Evolutionary conservation across 2,329 filamentous ascomycete species (phyloP).

Genomic region (Aspergillus ochraceus): DNA sequence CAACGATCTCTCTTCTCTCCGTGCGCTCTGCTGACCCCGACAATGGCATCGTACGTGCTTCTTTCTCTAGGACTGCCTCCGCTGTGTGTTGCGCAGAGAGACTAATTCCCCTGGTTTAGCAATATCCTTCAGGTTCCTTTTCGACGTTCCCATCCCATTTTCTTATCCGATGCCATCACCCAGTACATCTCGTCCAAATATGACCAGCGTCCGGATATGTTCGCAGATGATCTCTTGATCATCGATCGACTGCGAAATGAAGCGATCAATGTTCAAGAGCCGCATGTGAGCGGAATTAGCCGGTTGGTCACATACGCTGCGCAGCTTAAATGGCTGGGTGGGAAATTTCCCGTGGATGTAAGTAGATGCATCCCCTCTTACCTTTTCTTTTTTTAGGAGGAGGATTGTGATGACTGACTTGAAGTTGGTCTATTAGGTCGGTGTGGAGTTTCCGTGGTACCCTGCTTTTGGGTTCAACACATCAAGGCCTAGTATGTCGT

Average conservation of each 20-base stretch:
- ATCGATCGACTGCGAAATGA: constrained; percentile 81
- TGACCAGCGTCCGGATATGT: constrained; percentile 98
- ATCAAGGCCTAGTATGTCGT: constrained; percentile 59
- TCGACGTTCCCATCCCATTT: constrained; percentile 76
- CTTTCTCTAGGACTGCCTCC: background rate
- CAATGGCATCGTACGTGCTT: constrained; percentile 38
- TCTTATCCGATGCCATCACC: constrained; percentile 78
- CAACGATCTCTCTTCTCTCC: constrained; percentile 14
- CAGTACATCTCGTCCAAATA: constrained; percentile 98
- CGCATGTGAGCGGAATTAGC: constrained; percentile 80
- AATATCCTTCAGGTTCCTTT: constrained; percentile 76
- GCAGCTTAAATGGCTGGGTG: constrained; percentile 87
- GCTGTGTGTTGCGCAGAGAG: background rate
- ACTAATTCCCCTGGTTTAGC: constrained; percentile 23
- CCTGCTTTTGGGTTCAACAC: constrained; percentile 88
- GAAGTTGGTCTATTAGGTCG: constrained; percentile 59
- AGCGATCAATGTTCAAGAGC: constrained; percentile 85
- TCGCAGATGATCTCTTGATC: constrained; percentile 79
- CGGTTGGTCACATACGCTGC: constrained; percentile 90
- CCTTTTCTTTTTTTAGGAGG: background rate
- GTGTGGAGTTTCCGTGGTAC: constrained; percentile 96
- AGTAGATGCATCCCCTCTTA: constrained; percentile 24
- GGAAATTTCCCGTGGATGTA: constrained; percentile 95
- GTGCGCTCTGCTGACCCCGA: constrained; percentile 14
- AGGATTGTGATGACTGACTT: constrained; percentile 1